phyloP scores from a whole-genome alignment of 306 rosid genomes.

The Citrullus colocynthis region DNA sequence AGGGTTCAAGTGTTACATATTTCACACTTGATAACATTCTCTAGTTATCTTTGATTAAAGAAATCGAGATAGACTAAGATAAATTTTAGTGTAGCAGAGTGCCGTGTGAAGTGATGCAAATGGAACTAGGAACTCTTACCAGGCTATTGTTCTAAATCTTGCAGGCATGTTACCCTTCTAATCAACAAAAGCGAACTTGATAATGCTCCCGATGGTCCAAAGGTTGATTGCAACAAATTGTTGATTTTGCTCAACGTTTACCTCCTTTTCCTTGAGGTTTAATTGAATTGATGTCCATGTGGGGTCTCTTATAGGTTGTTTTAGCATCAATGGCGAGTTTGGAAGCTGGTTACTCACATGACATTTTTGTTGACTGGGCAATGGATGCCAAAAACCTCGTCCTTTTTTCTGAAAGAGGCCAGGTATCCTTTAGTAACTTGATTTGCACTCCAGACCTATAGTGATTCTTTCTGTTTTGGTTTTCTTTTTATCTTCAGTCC shows the following conservation, averaged over 20 bases:
- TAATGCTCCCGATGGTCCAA: slow-evolving; percentile 86
- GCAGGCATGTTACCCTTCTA: slow-evolving; percentile 58
- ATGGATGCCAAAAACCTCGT: slow-evolving; percentile 63
- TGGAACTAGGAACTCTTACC: slow-evolving; percentile 10
- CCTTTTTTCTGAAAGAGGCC: slow-evolving; percentile 90
- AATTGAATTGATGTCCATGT: slow-evolving; percentile 7
- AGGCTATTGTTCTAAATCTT: slow-evolving; percentile 23
- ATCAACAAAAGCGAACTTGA: slow-evolving; percentile 79
- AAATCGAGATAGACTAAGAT: background rate
- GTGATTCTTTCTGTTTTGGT: background rate
- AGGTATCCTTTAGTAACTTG: slow-evolving; percentile 40
- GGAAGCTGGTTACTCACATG: slow-evolving; percentile 97
- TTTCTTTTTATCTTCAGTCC: background rate
- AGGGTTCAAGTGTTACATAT: background rate
- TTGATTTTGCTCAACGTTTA: background rate
- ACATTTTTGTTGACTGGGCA: slow-evolving; percentile 91
- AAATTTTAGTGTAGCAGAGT: background rate
- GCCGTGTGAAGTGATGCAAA: background rate
- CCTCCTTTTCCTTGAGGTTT: slow-evolving; percentile 7
- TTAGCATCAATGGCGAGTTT: slow-evolving; percentile 97
- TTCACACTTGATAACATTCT: background rate
- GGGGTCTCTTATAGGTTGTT: slow-evolving; percentile 53
- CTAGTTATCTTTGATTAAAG: background rate
- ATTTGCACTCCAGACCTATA: background rate
- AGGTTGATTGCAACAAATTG: slow-evolving; percentile 28